Evolutionary conservation across 257 asterid genomes (phyloP), one percentile per base, ranked within the genome.

Genomic region (Solanum clarkiae): DNA sequence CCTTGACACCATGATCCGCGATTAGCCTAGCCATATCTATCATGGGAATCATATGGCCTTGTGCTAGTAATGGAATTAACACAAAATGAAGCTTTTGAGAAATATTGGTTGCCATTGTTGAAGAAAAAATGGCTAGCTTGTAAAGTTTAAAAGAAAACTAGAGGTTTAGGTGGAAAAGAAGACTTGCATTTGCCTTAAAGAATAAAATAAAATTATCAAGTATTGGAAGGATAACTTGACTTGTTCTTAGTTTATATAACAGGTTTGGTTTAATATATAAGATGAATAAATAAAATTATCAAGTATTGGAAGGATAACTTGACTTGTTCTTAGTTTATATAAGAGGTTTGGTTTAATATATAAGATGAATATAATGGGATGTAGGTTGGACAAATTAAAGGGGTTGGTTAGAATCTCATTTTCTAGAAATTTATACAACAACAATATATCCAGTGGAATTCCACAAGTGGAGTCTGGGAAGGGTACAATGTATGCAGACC

Each of bases 21-120:
- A 92, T 62, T 29, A 87, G n/a, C 79, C 87, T 88, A 12, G 92
- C 93, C 93, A 90, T 92, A 86, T 90, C 91, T 36, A 92, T 88
- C 91, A 92, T 89, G 1, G 93, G 94, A 42, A 92, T 92, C 81
- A 90, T 90, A 80, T 90, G 94, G n/a, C 94, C 94, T 83, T 88
- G 90, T 54, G 90, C 90, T 57, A 88, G 85, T 72, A 88, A 69
- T 10, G 90, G 90, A 49, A 88, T 84, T 8, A 89, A 81, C 60
- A 89, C 88, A 53, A 89, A 89, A 81, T 89, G 91, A 59, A 85
- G 86, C 10, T 85, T 86, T 15, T 71, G 56, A 17, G 68, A 9
- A 40, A 9, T 18, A 82, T 68, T 79, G 22, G 60, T n/a, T 42
- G 63, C 29, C 85, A 82, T 40, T n/a, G 26, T 26, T 53, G 82